Evolutionary conservation across 176 grass and related monocot genomes (phyloP), one percentile per base, ranked within the genome.

Genomic region (Stipa capillata): DNA sequence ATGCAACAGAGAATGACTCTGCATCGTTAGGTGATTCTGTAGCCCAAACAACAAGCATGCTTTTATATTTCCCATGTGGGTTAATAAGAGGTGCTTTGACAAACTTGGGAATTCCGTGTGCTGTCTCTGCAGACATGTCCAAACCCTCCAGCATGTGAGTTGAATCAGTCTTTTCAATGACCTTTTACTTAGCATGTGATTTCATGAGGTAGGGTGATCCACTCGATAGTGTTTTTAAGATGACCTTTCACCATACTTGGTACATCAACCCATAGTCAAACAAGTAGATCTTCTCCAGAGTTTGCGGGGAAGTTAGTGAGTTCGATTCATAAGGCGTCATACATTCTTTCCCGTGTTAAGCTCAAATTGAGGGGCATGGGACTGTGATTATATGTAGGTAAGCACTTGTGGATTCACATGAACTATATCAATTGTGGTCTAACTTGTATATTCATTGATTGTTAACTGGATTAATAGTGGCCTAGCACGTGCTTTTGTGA

Each of bases 41-140:
- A 64, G 87, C 92, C 7, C 87, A 94, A 67, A 87, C 89, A 32
- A 87, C 95, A 67, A 93, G 82, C 90, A 94, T 98, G 95, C 87
- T 92, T 82, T 75, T 94, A 42, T 92, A 94, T 65, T 98, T 93
- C 59, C 95, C 95, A 47, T 98, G 95, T 15, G 95, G 95, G 63
- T 83, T 98, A 39, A 92, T 98, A 81, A 89, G 95, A 82, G 95
- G 95, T 72, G 95, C 95, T 52, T 82, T 98, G 41, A 94, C 90
- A 39, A 98, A 94, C 57, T 88, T 98, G 44, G 95, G 95, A 32
- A 91, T 98, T 72, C 13, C 77, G 0, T 94, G 95, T 83, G 82
- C 92, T 10, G 95, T 98, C 44, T 87, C 92, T 79, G 92, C 92
- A 28, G 95, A 98, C 40, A 94, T 93, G 87, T 94, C 95, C n/a